phyloP scores from a whole-genome alignment of 352 stramenopile genomes.

The Phytophthora europaea region DNA sequence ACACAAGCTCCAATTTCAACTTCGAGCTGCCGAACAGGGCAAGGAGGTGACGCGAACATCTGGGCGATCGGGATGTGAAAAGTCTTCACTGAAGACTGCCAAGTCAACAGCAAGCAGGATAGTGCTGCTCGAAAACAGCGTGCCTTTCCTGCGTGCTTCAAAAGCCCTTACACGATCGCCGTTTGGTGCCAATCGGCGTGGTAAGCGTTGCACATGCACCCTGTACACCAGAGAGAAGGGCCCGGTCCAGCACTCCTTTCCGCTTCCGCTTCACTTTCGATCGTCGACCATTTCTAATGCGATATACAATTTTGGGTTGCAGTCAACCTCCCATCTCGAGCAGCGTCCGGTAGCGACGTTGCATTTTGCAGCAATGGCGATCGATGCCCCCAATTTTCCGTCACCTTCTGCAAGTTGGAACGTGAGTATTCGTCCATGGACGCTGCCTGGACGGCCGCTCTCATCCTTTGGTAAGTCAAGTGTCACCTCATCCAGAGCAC shows the following conservation, averaged over 20 bases:
- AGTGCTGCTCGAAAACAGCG: constrained; percentile 14
- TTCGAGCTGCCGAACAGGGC: constrained; percentile 14
- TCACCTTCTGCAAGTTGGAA: not conserved
- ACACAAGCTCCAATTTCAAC: not conserved
- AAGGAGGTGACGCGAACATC: not conserved
- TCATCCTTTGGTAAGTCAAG: constrained; percentile 34
- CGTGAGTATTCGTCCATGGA: too few species aligned
- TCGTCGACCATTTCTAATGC: constrained; percentile 2
- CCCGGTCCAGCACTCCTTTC: not conserved
- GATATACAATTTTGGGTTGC: not conserved
- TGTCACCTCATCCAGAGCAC: constrained; percentile 23
- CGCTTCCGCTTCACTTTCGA: constrained; percentile 8
- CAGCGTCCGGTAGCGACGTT: not conserved
- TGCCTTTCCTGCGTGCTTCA: constrained; percentile 12
- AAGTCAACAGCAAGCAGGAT: not conserved
- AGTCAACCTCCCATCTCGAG: not conserved
- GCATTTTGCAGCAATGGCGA: not conserved
- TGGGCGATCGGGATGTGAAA: not conserved
- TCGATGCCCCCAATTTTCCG: not conserved
- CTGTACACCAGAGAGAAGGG: constrained; percentile 5
- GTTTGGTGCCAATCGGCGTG: not conserved
- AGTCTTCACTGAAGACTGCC: not conserved
- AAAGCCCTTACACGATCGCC: not conserved
- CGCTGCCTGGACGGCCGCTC: not conserved
- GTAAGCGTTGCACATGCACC: constrained; percentile 24